Percentiles rank a stretch among this genome's conserved stretches.
These are phyloP conservation scores for Pharnaceum exiguum DNA, from an alignment of 148 eudicot genomes.

Conservation along the genomic window DNA sequence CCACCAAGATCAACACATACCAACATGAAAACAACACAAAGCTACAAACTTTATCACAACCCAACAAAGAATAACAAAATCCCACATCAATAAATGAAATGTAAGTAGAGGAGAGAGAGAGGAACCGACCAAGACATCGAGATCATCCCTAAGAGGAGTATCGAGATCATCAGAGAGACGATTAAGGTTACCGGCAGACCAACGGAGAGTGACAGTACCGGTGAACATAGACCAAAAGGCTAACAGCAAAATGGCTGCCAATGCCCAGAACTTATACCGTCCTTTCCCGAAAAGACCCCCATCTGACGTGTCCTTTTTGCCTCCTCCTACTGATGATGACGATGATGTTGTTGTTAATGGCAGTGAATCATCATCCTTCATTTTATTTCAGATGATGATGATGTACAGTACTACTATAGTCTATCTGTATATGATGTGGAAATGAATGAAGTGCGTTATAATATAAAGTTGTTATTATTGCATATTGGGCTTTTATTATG, in stretches of 20 bases:
- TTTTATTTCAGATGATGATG: no score
- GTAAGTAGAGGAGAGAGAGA: neutral
- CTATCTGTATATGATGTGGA: no score
- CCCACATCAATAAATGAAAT: neutral
- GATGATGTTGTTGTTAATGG: conserved; percentile 36
- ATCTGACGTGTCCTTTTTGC: conserved; percentile 37
- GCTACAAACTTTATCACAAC: no score
- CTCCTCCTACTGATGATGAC: conserved; percentile 17
- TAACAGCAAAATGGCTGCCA: conserved; percentile 64
- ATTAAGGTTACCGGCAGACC: conserved; percentile 67
- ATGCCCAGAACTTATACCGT: conserved; percentile 80
- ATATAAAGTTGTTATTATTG: no score
- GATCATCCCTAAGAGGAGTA: conserved; percentile 54
- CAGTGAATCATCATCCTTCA: conserved; percentile 55
- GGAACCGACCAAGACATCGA: conserved; percentile 59
- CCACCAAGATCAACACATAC: no score
- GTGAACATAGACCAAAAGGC: conserved; percentile 96
- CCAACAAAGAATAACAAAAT: no score
- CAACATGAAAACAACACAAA: no score
- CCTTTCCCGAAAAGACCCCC: conserved; percentile 39
- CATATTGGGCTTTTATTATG: no score
- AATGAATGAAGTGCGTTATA: no score
- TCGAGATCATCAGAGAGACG: conserved; percentile 41
- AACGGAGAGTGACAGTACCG: conserved; percentile 85
- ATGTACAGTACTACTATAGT: no score